Base-by-base conservation (phyloP, 1,139 yeast species). In the Kurtzmaniella quercitrusa region DNA sequence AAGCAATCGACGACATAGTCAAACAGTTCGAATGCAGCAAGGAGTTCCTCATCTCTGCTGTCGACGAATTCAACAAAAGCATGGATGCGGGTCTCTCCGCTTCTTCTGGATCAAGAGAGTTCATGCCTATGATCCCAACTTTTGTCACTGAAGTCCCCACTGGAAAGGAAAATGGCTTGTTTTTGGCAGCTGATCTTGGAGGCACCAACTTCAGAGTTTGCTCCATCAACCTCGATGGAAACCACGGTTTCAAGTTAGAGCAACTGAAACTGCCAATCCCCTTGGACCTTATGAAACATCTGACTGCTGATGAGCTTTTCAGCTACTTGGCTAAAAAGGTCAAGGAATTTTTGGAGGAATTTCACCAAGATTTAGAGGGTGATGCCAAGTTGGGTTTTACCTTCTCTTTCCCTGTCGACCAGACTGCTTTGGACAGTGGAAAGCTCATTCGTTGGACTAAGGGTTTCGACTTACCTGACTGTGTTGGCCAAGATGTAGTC, bases 131-230 rank as follows among this genome's bases (percentile, higher is more conserved):
- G 96, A 86, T 89, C 53, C 96, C 96, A 31, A 77, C 95, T 1
- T 89, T 65, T 59, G 95, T 90, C 25, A 86, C 95, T 6, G 73
- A 77, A 11, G 75, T 88, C 44, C 97, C 98, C 19, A 75, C 75
- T 37, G 98, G 98, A 40, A 73, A 75, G 39, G 98, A 91, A 60
- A 73, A 68, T 42, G 97, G 97, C 18, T 68, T 84, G 41, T 78
- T 70, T 49, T 70, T 88, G 45, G 96, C 96, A 41, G 93, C 89
- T 15, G 95, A 87, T 59, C 73, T 88, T 43, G 96, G 96, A 51
- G 95, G 95, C 41, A 86, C 95, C 44, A 87, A 89, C 61, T 83
- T 91, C 63, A 74, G 97, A 57, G 95, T 90, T 33, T 89, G 96
- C 59, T 88, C 96, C 3, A 87, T 90, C 40, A 60, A 75, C 33